A percentile compares a stretch with the other conserved stretches of the same genome.
Evolutionary conservation across 2,329 filamentous ascomycete species (phyloP).

Genomic region (Pseudofabraea citricarpa): DNA sequence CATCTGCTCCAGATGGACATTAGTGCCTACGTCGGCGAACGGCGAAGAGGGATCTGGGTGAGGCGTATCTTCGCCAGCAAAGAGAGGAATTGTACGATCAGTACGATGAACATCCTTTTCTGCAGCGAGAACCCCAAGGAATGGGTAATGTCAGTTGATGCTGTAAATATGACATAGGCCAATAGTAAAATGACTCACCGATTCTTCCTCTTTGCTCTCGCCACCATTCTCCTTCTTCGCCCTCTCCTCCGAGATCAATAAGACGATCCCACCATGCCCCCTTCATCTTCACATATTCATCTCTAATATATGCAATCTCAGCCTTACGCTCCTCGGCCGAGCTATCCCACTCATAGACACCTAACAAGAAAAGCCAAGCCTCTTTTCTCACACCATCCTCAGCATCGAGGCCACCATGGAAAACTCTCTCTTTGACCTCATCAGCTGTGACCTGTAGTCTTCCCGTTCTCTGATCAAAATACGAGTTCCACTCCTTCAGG

Average conservation of each 20-base stretch:
- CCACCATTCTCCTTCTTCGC: constrained; percentile 92
- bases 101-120: constrained; percentile 99
- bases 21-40: constrained; percentile 88
- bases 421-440: constrained; percentile 95
- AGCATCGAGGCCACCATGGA: constrained; percentile 84
- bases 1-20: constrained; percentile 96
- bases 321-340: constrained; percentile 79
- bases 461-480: constrained; percentile 75
- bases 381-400: constrained; percentile 94
- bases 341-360: constrained; percentile 91
- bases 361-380: constrained; percentile 91
- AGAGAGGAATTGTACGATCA: constrained; percentile 90
- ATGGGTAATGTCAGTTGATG: constrained; percentile 38
- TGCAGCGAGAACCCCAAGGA: constrained; percentile 48
- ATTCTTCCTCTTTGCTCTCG: constrained; percentile 90
- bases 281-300: constrained; percentile 93
- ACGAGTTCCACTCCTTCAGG: constrained; percentile 82
- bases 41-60: constrained; percentile 95
- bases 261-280: constrained; percentile 95
- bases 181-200: no score
- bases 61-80: constrained; percentile 91
- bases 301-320: constrained; percentile 76
- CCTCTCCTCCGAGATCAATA: constrained; percentile 72
- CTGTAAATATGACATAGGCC: no score
- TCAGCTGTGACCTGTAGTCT: constrained; percentile 75